Evolutionary conservation across 169 alveolate genomes (phyloP), one percentile per base, ranked within the genome.

Genomic region (Plasmodium coatneyi): DNA sequence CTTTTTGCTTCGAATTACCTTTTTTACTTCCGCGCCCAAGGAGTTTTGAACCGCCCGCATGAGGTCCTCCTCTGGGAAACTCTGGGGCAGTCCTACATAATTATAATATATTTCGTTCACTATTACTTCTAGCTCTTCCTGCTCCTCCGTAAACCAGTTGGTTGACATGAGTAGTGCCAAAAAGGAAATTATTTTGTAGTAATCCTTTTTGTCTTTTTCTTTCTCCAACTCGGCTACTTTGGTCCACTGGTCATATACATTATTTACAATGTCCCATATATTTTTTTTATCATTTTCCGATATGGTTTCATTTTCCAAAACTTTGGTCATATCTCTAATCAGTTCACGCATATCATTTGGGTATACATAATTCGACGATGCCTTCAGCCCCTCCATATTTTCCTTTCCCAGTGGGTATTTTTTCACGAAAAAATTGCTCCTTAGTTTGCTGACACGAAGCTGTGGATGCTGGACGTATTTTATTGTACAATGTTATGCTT

Each of bases 321-420:
- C 19, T 32, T 71, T 71, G 28, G 74, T 83, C 52, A 83, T n/a
- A 12, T 66, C 30, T 52, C 82, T 71, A 71, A 83, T 83, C 22
- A 83, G 74, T 83, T 46, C 74, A 83, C 92, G 70, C 92, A 83
- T 83, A 83, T 83, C 92, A 70, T 66, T 83, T 34, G 92, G 92
- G 52, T 83, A 83, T 16, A 83, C 82, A 83, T 83, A 83, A 22
- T 66, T 71, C 12, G 92, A 83, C 74, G 92, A 28, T 16, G 25
- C 9, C 43, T 71, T 83, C 32, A 83, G 22, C 28, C 76, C 32
- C 56, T 34, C 92, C 92, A 83, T 83, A 19, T 70, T 83, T 80
- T 43, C 16, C 39, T 39, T 46, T 22, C 5, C 76, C 36, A 66
- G 6, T 28, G 10, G 76, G 36, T 1, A 22, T 28, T 19, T 25